A percentile compares a stretch with the other conserved stretches of the same genome.
These are phyloP conservation scores for Mycena vitilis DNA, from an alignment of 768 basidiomycete species.

Conservation along the genomic window DNA sequence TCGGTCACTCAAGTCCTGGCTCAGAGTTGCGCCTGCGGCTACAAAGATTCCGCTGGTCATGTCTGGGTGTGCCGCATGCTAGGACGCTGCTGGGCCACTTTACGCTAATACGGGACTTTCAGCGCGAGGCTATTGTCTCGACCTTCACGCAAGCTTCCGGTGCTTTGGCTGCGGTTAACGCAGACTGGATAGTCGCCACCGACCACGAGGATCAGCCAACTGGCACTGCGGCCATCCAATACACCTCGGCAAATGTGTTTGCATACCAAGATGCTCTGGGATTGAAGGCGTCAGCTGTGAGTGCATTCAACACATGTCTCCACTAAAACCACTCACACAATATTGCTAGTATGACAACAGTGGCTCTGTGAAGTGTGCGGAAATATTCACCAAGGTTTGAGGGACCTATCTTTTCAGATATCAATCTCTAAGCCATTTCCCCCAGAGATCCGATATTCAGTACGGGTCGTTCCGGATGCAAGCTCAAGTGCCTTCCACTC, in stretches of 20 bases:
- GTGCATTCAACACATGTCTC: neutral
- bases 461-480: constrained; percentile 36
- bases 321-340: no score
- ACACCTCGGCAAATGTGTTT: constrained; percentile 25
- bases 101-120: neutral
- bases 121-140: constrained; percentile 32
- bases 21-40: constrained; percentile 33
- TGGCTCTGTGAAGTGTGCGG: constrained; percentile 26
- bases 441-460: constrained; percentile 23
- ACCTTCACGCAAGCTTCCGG: constrained; percentile 31
- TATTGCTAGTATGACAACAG: constrained; percentile 14
- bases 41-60: constrained; percentile 32
- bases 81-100: no score
- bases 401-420: neutral
- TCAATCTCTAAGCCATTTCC: neutral
- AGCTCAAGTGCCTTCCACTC: constrained; percentile 31
- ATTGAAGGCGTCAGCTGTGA: constrained; percentile 33
- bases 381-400: constrained; percentile 33
- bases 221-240: constrained; percentile 30
- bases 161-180: constrained; percentile 30
- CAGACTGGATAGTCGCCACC: constrained; percentile 29
- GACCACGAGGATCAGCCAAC: constrained; percentile 29
- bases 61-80: constrained; percentile 34
- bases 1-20: constrained; percentile 16
- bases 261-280: constrained; percentile 28